Percentiles rank a stretch among this genome's conserved stretches.
Conservation (phyloP, 1,284 basidiomycete genomes). For the Rhodotorula sp. region DNA sequence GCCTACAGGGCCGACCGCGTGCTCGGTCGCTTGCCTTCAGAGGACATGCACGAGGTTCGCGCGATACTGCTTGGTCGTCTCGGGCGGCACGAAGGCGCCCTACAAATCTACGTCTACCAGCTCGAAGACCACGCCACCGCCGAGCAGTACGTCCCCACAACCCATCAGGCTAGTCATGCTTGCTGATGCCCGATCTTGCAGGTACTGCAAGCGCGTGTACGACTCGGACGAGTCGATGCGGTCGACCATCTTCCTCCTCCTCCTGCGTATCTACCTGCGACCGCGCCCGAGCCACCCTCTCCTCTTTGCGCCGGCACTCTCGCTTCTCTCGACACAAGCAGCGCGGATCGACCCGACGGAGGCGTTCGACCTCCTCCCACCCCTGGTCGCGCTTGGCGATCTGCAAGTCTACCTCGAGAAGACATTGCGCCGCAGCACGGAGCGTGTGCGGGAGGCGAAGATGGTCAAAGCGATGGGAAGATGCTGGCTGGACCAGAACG, state of each 20-base stretch:
- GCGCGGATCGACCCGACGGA: conserved; percentile 75
- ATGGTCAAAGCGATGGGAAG: conserved; percentile 69
- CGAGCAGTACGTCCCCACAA: conserved; percentile 80
- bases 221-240: conserved; percentile 57
- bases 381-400: conserved; percentile 76
- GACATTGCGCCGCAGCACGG: conserved; percentile 63
- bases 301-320: conserved; percentile 74
- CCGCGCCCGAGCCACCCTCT: conserved; percentile 56
- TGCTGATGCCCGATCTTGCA: conserved; percentile 48
- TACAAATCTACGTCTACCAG: conserved; percentile 87
- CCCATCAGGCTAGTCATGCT: conserved; percentile 24
- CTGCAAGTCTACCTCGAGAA: conserved; percentile 76
- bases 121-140: conserved; percentile 79
- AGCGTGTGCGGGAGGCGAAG: conserved; percentile 62
- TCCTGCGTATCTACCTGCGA: conserved; percentile 83
- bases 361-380: conserved; percentile 81
- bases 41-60: conserved; percentile 74
- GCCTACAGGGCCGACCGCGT: conserved; percentile 77
- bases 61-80: conserved; percentile 86
- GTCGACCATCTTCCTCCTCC: conserved; percentile 70
- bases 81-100: conserved; percentile 86
- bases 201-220: conserved; percentile 83
- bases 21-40: conserved; percentile 68
- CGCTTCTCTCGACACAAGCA: conserved; percentile 79
- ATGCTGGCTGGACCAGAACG: conserved; percentile 70